Conservation (phyloP, 192 early-diverging fungal genomes). For the Endogone sp. region DNA sequence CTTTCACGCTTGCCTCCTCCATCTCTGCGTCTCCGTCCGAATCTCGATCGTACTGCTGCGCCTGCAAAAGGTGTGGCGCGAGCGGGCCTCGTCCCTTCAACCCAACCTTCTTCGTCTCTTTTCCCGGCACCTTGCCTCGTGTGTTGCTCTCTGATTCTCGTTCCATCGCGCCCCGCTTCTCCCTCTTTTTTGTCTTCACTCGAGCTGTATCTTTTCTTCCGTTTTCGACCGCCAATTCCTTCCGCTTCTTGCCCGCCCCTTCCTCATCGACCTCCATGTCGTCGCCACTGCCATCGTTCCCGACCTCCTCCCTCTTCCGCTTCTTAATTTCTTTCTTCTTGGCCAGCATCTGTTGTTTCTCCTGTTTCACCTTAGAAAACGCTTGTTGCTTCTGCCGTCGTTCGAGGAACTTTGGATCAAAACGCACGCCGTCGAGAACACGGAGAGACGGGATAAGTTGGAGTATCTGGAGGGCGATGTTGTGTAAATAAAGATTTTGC, state of each 20-base stretch:
- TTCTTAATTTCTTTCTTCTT: conserved; percentile 25
- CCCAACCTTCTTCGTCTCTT: conserved; percentile 12
- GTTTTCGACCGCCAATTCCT: conserved; percentile 21
- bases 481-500: not conserved
- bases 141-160: not conserved
- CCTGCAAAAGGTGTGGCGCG: conserved; percentile 4
- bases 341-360: conserved; percentile 26
- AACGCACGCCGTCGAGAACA: conserved; percentile 70
- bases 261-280: conserved; percentile 23
- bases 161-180: not conserved
- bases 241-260: conserved; percentile 17
- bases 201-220: conserved; percentile 18
- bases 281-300: conserved; percentile 12
- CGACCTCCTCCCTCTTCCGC: conserved; percentile 40
- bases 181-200: conserved; percentile 11
- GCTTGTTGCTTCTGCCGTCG: conserved; percentile 57
- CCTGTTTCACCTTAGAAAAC: conserved; percentile 27
- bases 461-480: conserved; percentile 33
- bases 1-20: conserved; percentile 19
- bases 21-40: conserved; percentile 21
- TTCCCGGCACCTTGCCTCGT: conserved; percentile 16
- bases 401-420: conserved; percentile 69
- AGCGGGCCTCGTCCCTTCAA: conserved; percentile 6
- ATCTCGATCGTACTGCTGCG: not conserved
- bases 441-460: conserved; percentile 57